phyloP scores from a whole-genome alignment of 2,329 filamentous ascomycete species.

The Rhynchosporium secalis region DNA sequence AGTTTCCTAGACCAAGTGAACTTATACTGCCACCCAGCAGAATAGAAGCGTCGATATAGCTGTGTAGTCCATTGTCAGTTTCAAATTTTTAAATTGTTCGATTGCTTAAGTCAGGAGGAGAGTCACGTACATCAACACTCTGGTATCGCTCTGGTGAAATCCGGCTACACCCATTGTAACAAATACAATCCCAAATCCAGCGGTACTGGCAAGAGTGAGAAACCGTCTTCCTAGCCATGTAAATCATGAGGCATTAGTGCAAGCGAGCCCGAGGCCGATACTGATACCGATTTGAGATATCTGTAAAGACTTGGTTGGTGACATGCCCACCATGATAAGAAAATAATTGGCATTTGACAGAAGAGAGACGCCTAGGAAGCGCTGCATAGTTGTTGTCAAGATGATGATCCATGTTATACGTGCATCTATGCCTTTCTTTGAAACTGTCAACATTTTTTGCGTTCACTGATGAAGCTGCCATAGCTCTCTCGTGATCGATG shows the following conservation, averaged over 20 bases:
- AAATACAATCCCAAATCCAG: neutral
- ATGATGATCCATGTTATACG: constrained; percentile 6
- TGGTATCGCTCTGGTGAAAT: neutral
- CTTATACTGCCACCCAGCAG: neutral
- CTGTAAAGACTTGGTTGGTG: neutral
- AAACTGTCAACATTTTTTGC: constrained; percentile 4
- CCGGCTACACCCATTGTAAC: constrained; percentile 4
- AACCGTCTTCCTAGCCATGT: neutral
- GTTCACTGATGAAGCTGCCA: neutral
- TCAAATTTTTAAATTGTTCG: neutral
- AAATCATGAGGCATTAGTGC: neutral
- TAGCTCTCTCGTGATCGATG: neutral
- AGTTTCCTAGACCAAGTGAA: neutral
- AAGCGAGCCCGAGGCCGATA: neutral
- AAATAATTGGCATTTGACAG: constrained; percentile 4
- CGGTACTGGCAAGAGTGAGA: constrained; percentile 3
- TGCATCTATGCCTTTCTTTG: neutral
- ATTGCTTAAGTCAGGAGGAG: neutral
- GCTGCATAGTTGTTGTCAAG: constrained; percentile 1
- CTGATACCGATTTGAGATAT: constrained; percentile 1
- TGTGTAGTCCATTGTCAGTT: neutral
- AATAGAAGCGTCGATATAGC: neutral
- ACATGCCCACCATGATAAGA: constrained; percentile 8
- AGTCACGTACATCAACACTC: neutral
- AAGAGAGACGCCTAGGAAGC: neutral